A percentile compares a stretch with the other conserved stretches of the same genome.
Conservation (phyloP, 1,284 basidiomycete genomes). For the Gymnopus androsaceus region DNA sequence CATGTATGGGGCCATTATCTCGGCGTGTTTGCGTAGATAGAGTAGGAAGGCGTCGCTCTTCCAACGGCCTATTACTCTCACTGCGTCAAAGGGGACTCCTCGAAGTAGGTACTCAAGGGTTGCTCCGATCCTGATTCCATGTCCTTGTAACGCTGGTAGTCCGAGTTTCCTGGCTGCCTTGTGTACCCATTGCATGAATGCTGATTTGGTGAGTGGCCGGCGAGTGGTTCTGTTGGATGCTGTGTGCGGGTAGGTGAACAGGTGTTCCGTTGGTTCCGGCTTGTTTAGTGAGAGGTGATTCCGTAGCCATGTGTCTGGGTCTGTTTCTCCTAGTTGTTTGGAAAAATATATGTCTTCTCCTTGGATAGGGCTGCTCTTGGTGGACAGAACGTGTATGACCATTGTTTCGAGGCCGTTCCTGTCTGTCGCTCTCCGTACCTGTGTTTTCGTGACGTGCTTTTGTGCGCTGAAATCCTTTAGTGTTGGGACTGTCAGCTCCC, state of each 20-base stretch:
- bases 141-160: conserved; percentile 24
- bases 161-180: not conserved
- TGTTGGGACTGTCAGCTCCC: not conserved
- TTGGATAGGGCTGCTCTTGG: not conserved
- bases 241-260: not conserved
- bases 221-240: not conserved
- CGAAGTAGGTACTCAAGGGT: conserved; percentile 29
- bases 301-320: not conserved
- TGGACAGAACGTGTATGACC: not conserved
- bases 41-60: no score
- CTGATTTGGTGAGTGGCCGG: not conserved
- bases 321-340: not conserved
- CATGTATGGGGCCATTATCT: no score
- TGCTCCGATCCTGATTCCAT: conserved; percentile 41
- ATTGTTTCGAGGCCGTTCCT: not conserved
- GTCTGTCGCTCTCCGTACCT: not conserved
- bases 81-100: conserved; percentile 4
- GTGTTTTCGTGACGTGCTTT: not conserved
- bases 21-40: no score
- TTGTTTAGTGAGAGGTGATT: not conserved
- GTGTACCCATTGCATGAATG: not conserved
- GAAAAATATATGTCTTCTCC: not conserved
- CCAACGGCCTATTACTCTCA: not conserved
- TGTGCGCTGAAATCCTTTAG: not conserved
- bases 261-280: not conserved